Percentiles rank a stretch among this genome's conserved stretches.
Conservation (phyloP, 768 basidiomycete species). For the Tylopilus vinaceipallidus region DNA sequence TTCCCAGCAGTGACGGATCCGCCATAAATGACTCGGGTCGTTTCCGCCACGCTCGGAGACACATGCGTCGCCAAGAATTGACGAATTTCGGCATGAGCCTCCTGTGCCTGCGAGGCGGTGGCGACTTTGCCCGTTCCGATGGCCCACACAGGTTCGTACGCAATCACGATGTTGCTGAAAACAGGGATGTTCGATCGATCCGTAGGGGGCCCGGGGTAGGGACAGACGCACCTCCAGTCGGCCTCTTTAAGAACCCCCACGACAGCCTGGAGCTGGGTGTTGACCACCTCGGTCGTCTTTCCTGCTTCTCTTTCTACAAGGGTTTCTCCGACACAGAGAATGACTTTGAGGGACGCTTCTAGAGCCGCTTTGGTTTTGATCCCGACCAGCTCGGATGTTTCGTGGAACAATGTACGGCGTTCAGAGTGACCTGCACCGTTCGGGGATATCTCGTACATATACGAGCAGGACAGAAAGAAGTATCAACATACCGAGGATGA, state of each 20-base stretch:
- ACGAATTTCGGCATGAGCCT: slow-evolving; percentile 84
- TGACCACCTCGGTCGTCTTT: slow-evolving; percentile 75
- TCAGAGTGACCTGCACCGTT: slow-evolving; percentile 82
- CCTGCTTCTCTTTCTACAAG: slow-evolving; percentile 81
- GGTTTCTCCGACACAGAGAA: slow-evolving; percentile 96
- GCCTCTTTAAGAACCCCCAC: slow-evolving; percentile 53
- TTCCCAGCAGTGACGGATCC: slow-evolving; percentile 92
- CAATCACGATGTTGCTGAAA: slow-evolving; percentile 83
- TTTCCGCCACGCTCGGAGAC: slow-evolving; percentile 64
- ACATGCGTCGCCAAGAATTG: slow-evolving; percentile 64
- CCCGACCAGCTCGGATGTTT: slow-evolving; percentile 80
- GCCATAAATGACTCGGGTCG: slow-evolving; percentile 90
- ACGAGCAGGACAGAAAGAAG: not conserved
- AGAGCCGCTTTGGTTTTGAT: slow-evolving; percentile 85
- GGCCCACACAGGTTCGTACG: slow-evolving; percentile 98
- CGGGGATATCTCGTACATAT: not conserved
- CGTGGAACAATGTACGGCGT: slow-evolving; percentile 89
- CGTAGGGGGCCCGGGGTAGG: not conserved
- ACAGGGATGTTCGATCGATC: no score
- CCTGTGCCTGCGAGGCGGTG: slow-evolving; percentile 88
- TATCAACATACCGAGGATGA: slow-evolving; percentile 71
- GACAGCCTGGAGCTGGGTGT: slow-evolving; percentile 78
- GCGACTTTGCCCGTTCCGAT: slow-evolving; percentile 98
- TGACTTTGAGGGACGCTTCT: slow-evolving; percentile 73
- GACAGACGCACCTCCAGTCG: slow-evolving; percentile 71